Evolutionary conservation across 1,139 yeast genomes (phyloP), one percentile per base, ranked within the genome.

Genomic region (Pichia norvegensis): DNA sequence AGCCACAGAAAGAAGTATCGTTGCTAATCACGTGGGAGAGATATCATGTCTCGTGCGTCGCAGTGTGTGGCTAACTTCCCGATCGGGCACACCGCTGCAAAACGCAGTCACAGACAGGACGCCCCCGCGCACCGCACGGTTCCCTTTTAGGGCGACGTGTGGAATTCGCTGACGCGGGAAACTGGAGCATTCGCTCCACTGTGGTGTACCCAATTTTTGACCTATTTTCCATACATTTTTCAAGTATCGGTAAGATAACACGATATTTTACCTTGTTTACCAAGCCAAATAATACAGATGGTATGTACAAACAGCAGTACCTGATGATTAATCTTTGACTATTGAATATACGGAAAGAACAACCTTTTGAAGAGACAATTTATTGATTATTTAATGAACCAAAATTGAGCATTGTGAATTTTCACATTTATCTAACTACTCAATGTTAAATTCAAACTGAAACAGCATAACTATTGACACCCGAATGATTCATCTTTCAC

Each of bases 211-310:
- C 23, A 33, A 33, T n/a, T n/a, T n/a, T n/a, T 20, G 37, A 20
- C 37, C 37, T 35, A 14, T 19, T 17, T 35, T 35, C n/a, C 13
- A 20, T 35, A 20, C 16, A 31, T 31, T 31, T 31, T 31, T 31
- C 35, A 31, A 4, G 35, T 20, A 20, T 7, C 20, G 9, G 16
- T 19, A 35, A 23, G 23, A 20, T 10, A 4, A 35, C 7, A 20
- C 16, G 5, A 19, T 19, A 35, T 3, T 35, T 35, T 16, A 35
- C n/a, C 35, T 31, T 16, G 35, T 11, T 35, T 35, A 19, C 41
- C 41, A 45, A 47, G 37, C 43, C 50, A 42, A 38, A 42, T 45
- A 50, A 45, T 49, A 53, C 52, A 52, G 36, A 52, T 53, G 56
- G 56, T 53, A 53, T 46, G 37, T 35, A 35, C 22, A 35, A 17